Evolutionary conservation across 495 filamentous ascomycete species (phyloP).

Genomic region (Darksidea phi): DNA sequence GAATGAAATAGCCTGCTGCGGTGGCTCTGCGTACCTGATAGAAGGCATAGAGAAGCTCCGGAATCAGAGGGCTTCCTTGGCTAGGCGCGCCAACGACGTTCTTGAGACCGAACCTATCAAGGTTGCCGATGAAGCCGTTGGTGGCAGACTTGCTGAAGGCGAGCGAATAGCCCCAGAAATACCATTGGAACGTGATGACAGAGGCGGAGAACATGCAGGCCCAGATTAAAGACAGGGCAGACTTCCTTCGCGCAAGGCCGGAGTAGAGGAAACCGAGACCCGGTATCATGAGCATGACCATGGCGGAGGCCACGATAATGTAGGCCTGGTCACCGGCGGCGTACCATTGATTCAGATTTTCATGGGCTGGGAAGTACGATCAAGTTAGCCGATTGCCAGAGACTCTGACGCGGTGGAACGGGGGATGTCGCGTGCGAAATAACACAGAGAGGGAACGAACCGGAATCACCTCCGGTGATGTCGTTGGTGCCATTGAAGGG

Average conservation of each 20-base stretch:
- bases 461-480: constrained; percentile 73
- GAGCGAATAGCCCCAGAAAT: constrained; percentile 74
- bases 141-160: constrained; percentile 63
- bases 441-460: constrained; percentile 53
- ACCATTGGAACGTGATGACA: constrained; percentile 71
- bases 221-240: constrained; percentile 69
- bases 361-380: constrained; percentile 50
- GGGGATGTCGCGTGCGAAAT: constrained; percentile 2
- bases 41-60: constrained; percentile 63
- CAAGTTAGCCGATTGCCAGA: neutral
- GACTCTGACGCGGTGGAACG: neutral
- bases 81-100: constrained; percentile 62
- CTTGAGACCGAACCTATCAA: constrained; percentile 65
- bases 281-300: constrained; percentile 90
- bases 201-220: constrained; percentile 65
- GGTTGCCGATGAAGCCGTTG: constrained; percentile 66
- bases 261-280: constrained; percentile 71
- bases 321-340: constrained; percentile 74
- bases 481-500: constrained; percentile 71
- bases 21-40: constrained; percentile 57
- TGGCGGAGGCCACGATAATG: constrained; percentile 86
- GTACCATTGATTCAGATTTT: constrained; percentile 89
- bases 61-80: constrained; percentile 63
- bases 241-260: constrained; percentile 63
- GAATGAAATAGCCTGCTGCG: neutral